phyloP scores from a whole-genome alignment of 2,329 filamentous ascomycete genomes.

The Aureobasidium sp. region DNA sequence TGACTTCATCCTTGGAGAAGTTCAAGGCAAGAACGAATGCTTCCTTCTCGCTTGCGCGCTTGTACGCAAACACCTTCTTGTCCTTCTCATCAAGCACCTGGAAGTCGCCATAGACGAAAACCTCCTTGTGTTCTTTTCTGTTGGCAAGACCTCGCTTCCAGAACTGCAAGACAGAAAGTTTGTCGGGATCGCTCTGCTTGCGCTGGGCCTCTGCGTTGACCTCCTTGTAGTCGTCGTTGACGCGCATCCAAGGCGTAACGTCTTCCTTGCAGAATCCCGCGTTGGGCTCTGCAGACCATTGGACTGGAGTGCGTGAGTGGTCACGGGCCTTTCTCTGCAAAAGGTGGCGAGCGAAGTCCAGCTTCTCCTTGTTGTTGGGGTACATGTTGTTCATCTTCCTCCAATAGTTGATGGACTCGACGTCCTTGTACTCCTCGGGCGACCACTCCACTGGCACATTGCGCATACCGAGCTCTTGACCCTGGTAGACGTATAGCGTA shows the following conservation, averaged over 20 bases:
- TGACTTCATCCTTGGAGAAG: constrained; percentile 27
- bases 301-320: constrained; percentile 61
- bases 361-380: constrained; percentile 28
- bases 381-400: constrained; percentile 37
- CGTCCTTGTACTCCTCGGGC: constrained; percentile 44
- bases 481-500: constrained; percentile 47
- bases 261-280: constrained; percentile 54
- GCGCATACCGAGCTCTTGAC: constrained; percentile 46
- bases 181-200: constrained; percentile 19
- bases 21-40: constrained; percentile 31
- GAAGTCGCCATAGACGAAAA: constrained; percentile 58
- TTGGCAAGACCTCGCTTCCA: constrained; percentile 52
- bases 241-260: constrained; percentile 51
- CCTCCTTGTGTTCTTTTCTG: constrained; percentile 49
- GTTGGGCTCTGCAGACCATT: constrained; percentile 52
- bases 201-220: constrained; percentile 54
- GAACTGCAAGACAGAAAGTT: constrained; percentile 50
- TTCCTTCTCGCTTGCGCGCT: constrained; percentile 23
- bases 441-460: constrained; percentile 40
- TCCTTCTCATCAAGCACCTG: constrained; percentile 44
- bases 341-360: constrained; percentile 44
- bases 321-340: constrained; percentile 53
- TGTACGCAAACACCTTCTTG: constrained; percentile 51
- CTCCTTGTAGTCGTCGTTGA: constrained; percentile 46
- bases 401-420: constrained; percentile 53